Evolutionary conservation across 495 filamentous ascomycete species (phyloP), one percentile per base, ranked within the genome.

Genomic region (Penicillium simplicissimum): DNA sequence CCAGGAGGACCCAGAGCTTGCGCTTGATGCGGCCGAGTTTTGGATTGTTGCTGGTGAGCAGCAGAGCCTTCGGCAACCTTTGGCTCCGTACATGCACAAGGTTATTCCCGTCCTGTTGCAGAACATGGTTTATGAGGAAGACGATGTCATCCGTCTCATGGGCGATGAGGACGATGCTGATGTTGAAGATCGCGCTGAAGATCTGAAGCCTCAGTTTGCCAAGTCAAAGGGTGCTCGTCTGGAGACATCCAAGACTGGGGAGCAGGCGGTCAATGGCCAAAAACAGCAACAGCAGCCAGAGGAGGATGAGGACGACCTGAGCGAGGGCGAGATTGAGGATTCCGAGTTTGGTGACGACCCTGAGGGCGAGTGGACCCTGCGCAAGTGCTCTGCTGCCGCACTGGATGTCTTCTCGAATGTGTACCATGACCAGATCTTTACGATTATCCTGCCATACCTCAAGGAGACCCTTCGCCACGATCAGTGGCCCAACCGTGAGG

Each of bases 321-420:
- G 92, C 63, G 95, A 97, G 62, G 95, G 93, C 25, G 94, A 98
- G 74, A 86, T 97, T 53, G 88, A 90, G 48, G 88, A 92, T 49
- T 91, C 91, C 21, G 90, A 91, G 47, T 78, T 78, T 53, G 76
- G 75, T 19, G 88, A 84, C 47, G 91, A 94, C 59, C 89, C 93
- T 2, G 96, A 97, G 71, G 95, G 95, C 67, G 87, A 89, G 64
- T 99, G 95, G 95, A 97, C 94, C 52, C 78, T 99, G 53, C 85
- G 95, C 55, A 99, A 99, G 75, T 99, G 96, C 78, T 99, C 95
- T 35, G 95, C 96, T 17, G 96, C 95, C 25, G 93, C 96, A 23
- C 77, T 99, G 31, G 96, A 99, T 72, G 90, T 97, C 4, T 90
- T 99, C 55, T 91, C 95, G 37, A 90, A 88, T 45, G 90, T 94